Base-by-base conservation (phyloP, 2,329 filamentous ascomycete species). In the Tolypocladium album region DNA sequence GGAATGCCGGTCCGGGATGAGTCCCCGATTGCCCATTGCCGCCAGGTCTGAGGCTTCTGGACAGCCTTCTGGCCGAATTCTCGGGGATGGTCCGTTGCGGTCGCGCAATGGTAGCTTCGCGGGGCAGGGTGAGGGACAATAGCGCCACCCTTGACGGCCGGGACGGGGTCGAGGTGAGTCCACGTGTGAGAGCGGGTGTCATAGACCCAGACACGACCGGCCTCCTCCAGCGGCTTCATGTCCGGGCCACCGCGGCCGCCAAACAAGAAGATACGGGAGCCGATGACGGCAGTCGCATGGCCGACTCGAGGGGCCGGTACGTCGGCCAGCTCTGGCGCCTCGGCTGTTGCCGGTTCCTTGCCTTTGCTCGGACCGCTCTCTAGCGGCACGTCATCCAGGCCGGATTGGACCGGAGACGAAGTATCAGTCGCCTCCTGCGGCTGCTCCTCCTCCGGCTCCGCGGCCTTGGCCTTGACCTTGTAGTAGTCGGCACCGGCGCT, bases 191-290 rank as follows among this genome's bases (percentile, higher is more conserved):
- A 75, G 61, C 79, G 76, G 1, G 88, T 86, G 69, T 91, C 83
- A 67, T 89, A 92, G 38, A 85, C 78, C 90, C 90, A 95, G 58
- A 95, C 79, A 3, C 84, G 79, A 20, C 91, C 91, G 13, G 78
- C 71, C 68, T 96, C 91, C 58, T 92, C 84, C 13, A 96, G 78
- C 0, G 89, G 85, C 1, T 82, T 76, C 82, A 89, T 87, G 36
- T 84, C 84, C 3, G 79, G 74, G 0, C 88, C 88, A 40, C 88
- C 87, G 53, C 89, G 85, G 12, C 92, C 91, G 56, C 90, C 91
- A 72, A 92, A 96, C 50, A 95, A 64, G 73, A 93, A 93, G 67
- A 95, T 85, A 27, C 85, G 85, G 53, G 82, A 80, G 61, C 86
- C 81, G 61, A 94, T 82, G 1, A 85, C 80, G 15, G 87, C 82